Evolutionary conservation across 2,329 filamentous ascomycete species (phyloP), one percentile per base, ranked within the genome.

Genomic region (Aspergillus arachidicola): DNA sequence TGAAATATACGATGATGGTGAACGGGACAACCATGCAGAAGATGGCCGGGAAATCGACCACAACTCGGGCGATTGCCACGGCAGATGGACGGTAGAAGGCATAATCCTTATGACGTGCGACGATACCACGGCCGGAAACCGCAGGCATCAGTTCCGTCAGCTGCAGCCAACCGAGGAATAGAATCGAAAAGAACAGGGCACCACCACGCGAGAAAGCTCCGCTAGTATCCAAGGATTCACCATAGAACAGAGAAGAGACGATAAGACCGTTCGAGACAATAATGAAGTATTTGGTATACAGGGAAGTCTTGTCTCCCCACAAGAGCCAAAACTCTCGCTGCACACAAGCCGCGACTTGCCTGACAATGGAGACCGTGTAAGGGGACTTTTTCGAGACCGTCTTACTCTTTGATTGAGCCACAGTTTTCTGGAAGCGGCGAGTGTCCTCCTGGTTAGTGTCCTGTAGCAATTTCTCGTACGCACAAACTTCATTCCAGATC

Each of bases 261-360:
- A 96, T 91, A 11, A 96, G 82, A 60, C 79, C 86, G 74, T 92
- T 91, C 62, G 89, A 85, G 62, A 94, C 78, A 70, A 93, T 91
- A 73, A 93, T 92, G 77, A 93, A 91, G 63, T 91, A 84, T 68
- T 94, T 95, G 46, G 91, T 94, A 75, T 88, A 89, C 1, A 95
- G 82, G 0, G 91, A 90, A 0, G 88, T 88, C 64, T 85, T 89
- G 76, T 96, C 91, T 45, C 91, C 91, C 73, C 86, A 85, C 32
- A 93, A 86, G 34, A 96, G 84, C 89, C 91, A 93, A 63, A 92
- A 89, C 76, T 95, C 91, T 48, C 92, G 86, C 68, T 87, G 83
- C 0, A 89, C 90, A 58, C 79, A 81, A 41, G 79, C 78, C 48
- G 68, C 63, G 1, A 95, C 89, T 76, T 95, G 92, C 6, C 87